Base-by-base conservation (phyloP, 805 yeast species). In the Barnettozyma botsteinii region DNA sequence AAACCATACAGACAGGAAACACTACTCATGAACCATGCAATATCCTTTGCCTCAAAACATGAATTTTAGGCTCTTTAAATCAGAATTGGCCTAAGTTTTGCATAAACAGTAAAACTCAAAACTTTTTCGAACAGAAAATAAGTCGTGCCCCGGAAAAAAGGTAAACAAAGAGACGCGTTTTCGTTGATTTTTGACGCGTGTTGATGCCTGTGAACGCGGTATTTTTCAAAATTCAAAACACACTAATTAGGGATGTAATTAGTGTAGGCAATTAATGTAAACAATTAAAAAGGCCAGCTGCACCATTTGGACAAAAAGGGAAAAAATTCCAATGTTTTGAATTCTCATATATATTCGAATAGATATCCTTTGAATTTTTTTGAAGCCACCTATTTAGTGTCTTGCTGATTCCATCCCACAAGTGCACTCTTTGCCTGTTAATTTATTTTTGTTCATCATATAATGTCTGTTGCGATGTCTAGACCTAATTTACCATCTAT, bases 181-280 rank as follows among this genome's bases (percentile, higher is more conserved):
- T 30, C 10, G 7, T 15, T 9, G 12, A 7, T 27, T 9, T 19
- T 21, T 17, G 28, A 24, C 35, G 38, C 38, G 37, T 12, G 12
- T 15, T 13, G 5, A 27, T 12, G 24, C 30, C n/a, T 9, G n/a
- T 17, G 6, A 21, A 18, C 35, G 31, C 32, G 35, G 12, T 28
- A 12, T 20, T 28, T 6, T 17, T 31, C 13, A 10, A 26, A 9
- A 8, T 9, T 11, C 28, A 18, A 29, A n/a, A 18, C 20, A 12
- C 19, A 10, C 27, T 5, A 31, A 25, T 21, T 31, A 22, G 21
- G 26, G 36, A 20, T 31, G 13, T 31, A 22, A 21, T 15, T 20
- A n/a, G 32, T 15, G 43, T 28, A 22, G n/a, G 18, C 23, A 40
- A 32, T 36, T 36, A 15, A 40, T 40, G 43, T 40, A 40, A 40